phyloP scores from a whole-genome alignment of 345 rosid genomes.

The Linum trigynum region DNA sequence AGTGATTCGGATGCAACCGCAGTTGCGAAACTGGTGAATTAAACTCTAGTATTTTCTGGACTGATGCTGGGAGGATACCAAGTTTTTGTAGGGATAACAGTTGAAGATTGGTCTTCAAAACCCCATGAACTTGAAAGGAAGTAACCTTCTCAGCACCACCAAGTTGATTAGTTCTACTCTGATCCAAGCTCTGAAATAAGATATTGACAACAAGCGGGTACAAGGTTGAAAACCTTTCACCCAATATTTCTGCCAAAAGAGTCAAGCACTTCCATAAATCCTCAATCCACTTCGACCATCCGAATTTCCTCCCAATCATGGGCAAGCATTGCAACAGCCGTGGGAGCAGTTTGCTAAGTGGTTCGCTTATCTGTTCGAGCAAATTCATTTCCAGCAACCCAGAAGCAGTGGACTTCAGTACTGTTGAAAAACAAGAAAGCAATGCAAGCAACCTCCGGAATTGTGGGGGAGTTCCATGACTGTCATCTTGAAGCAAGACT shows the following conservation, averaged over 20 bases:
- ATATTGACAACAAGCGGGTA: conserved; percentile 56
- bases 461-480: conserved; percentile 58
- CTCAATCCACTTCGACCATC: conserved; percentile 78
- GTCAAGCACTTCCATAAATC: conserved; percentile 89
- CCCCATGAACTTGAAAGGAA: conserved; percentile 68
- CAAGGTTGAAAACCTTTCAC: conserved; percentile 60
- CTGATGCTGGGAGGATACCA: conserved; percentile 63
- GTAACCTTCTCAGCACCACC: conserved; percentile 50
- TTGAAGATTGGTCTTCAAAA: conserved; percentile 84
- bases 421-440: conserved; percentile 84
- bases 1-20: conserved; percentile 77
- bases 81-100: conserved; percentile 74
- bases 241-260: conserved; percentile 81
- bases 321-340: conserved; percentile 62
- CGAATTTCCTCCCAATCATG: conserved; percentile 69
- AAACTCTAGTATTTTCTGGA: conserved; percentile 56
- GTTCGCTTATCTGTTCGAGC: conserved; percentile 67
- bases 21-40: conserved; percentile 59
- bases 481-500: conserved; percentile 65
- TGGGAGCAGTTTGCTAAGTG: conserved; percentile 68
- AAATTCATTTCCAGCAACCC: conserved; percentile 80
- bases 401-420: conserved; percentile 81
- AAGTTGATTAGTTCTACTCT: conserved; percentile 24
- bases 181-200: conserved; percentile 63
- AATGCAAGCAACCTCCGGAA: conserved; percentile 75